phyloP scores from a whole-genome alignment of 495 filamentous ascomycete genomes.

The Rhypophila decipiens region DNA sequence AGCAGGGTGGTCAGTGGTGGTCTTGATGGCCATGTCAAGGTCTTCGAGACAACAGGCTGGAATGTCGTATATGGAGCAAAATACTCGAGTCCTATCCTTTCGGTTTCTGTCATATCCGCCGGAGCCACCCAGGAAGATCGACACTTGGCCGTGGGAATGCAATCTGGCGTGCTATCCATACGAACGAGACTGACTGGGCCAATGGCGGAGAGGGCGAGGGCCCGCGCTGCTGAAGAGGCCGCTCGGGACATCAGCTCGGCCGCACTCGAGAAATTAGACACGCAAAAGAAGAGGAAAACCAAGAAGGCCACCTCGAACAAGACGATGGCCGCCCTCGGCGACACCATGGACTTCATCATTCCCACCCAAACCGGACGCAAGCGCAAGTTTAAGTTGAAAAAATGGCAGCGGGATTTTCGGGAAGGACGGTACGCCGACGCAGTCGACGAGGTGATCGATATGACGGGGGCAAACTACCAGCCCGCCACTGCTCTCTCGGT shows the following conservation, averaged over 20 bases:
- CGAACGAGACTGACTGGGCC: conserved; percentile 79
- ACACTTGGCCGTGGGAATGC: conserved; percentile 90
- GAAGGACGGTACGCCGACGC: conserved; percentile 70
- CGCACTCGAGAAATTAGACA: conserved; percentile 57
- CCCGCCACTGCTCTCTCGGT: conserved; percentile 63
- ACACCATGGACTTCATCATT: conserved; percentile 82
- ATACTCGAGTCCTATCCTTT: conserved; percentile 83
- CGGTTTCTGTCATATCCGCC: conserved; percentile 64
- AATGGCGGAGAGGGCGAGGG: conserved; percentile 68
- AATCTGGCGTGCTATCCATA: conserved; percentile 81
- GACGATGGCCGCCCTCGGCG: conserved; percentile 76
- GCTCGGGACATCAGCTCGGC: conserved; percentile 72
- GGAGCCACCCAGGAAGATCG: conserved; percentile 70
- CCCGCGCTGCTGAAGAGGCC: conserved; percentile 78
- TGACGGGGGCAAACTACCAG: conserved; percentile 37
- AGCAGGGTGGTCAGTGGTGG: conserved; percentile 77
- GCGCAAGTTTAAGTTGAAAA: conserved; percentile 51
- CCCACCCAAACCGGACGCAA: conserved; percentile 29
- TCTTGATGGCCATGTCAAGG: conserved; percentile 92
- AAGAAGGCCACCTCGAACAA: conserved; percentile 64
- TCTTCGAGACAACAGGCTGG: conserved; percentile 88
- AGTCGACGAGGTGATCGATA: conserved; percentile 68
- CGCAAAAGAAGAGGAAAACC: conserved; percentile 59
- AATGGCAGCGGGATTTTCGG: conserved; percentile 76
- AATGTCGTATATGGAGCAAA: conserved; percentile 88